These are phyloP conservation scores for Mycosarcoma maydis DNA, from an alignment of 1,284 basidiomycete genomes.

Conservation along the genomic window DNA sequence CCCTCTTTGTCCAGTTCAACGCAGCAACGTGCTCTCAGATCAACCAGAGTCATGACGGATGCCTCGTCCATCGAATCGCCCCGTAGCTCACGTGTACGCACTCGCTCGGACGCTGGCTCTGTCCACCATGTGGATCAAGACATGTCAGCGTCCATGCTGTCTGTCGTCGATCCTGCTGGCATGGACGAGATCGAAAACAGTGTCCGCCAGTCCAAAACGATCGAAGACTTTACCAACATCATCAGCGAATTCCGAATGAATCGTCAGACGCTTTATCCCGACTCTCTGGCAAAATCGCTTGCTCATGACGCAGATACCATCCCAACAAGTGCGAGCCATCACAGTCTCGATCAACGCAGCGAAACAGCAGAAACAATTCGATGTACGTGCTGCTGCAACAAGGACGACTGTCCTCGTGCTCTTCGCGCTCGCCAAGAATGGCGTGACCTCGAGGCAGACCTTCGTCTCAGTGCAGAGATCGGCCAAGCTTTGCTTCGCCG, in stretches of 20 bases:
- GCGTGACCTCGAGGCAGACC: constrained; percentile 63
- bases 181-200: constrained; percentile 56
- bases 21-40: background rate
- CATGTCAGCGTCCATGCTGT: constrained; percentile 43
- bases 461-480: constrained; percentile 75
- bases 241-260: constrained; percentile 60
- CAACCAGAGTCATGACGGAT: constrained; percentile 12
- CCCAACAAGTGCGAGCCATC: constrained; percentile 23
- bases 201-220: constrained; percentile 54
- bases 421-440: constrained; percentile 58
- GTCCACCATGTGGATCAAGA: constrained; percentile 24
- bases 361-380: constrained; percentile 22
- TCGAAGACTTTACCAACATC: constrained; percentile 62
- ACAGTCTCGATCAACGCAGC: constrained; percentile 32
- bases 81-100: constrained; percentile 14
- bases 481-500: constrained; percentile 86
- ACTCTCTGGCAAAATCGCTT: constrained; percentile 23
- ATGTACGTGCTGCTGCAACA: constrained; percentile 60
- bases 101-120: constrained; percentile 33
- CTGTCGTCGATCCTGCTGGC: constrained; percentile 23
- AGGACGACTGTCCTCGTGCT: constrained; percentile 54
- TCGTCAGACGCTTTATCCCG: constrained; percentile 39
- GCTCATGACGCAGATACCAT: constrained; percentile 7
- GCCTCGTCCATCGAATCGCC: constrained; percentile 16
- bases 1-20: constrained; percentile 10